Evolutionary conservation across 169 alveolate species (phyloP), one percentile per base, ranked within the genome.

Genomic region (Babesia caballi): DNA sequence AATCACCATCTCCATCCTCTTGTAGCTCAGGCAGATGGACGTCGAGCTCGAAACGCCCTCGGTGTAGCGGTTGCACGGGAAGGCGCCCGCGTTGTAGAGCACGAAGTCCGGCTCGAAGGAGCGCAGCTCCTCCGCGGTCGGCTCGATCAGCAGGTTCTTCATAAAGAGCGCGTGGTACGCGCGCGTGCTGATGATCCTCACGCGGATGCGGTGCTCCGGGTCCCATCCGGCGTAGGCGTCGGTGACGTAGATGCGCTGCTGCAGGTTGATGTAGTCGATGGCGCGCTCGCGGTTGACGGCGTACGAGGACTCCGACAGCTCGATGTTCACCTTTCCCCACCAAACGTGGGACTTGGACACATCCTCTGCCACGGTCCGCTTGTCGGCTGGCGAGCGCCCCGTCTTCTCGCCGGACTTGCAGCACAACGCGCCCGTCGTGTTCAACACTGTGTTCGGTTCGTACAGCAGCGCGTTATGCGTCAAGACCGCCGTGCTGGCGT

Each of bases 191-290:
- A 94, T 90, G 56, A 95, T 94, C 8, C 96, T 92, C 40, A 91
- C 88, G 83, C 91, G 91, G 47, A 94, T 75, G 71, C 98, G 84
- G 92, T 93, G 94, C 28, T 89, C 90, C 12, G 92, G 91, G 75
- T 95, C 98, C 99, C 99, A 97, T 4, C 98, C 98, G n/a, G 98
- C 99, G 76, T 86, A 95, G 36, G 97, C 98, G 75, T 97, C 99
- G 54, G 96, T 90, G 65, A 97, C 92, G 83, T 91, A 95, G 23
- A 96, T 77, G 75, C 94, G 89, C 30, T 91, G 93, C 63, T 76
- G 90, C 28, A 75, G 63, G 63, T 95, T 95, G 47, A 97, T 82
- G 88, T 91, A 96, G 71, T 96, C 97, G 33, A 97, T 82, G 47
- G 98, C 98, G 49, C 97, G 88, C 41, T 95, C 93, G 68, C 95